Conservation (phyloP, 2,329 filamentous ascomycete species). For the Arthrobotrys megalospora region DNA sequence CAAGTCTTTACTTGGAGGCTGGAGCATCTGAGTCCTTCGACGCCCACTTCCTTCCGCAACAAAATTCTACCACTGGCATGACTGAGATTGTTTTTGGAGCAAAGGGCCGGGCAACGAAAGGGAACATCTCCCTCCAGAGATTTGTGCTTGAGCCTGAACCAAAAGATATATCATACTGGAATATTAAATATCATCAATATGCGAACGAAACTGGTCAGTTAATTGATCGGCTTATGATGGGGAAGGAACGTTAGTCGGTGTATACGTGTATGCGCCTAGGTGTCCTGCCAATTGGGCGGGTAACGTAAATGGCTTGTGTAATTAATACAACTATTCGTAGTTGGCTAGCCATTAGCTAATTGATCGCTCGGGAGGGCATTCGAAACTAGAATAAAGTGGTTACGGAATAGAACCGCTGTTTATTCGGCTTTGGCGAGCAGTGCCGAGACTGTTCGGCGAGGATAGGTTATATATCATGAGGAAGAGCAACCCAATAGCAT, state of each 20-base stretch:
- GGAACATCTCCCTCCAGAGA: slow-evolving; percentile 31
- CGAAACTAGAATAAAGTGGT: too few species aligned
- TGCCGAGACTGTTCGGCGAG: too few species aligned
- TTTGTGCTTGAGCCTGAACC: slow-evolving; percentile 33
- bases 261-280: too few species aligned
- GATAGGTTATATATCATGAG: too few species aligned
- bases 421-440: too few species aligned
- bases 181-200: slow-evolving; percentile 26
- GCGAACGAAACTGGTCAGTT: slow-evolving; percentile 34
- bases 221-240: slow-evolving; percentile 20
- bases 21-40: slow-evolving; percentile 31
- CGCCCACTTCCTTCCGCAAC: slow-evolving; percentile 6
- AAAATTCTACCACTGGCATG: slow-evolving; percentile 20
- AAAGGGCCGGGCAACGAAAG: slow-evolving; percentile 29
- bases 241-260: slow-evolving; percentile 1
- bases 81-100: slow-evolving; percentile 42
- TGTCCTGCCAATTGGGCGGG: too few species aligned
- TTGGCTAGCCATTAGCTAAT: too few species aligned
- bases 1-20: slow-evolving; percentile 19
- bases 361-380: too few species aligned
- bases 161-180: not conserved
- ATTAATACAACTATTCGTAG: too few species aligned
- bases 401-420: too few species aligned
- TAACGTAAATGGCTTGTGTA: too few species aligned
- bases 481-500: too few species aligned